Evolutionary conservation across 2,329 filamentous ascomycete genomes (phyloP).

Genomic region (Paracoccidioides brasiliensis): DNA sequence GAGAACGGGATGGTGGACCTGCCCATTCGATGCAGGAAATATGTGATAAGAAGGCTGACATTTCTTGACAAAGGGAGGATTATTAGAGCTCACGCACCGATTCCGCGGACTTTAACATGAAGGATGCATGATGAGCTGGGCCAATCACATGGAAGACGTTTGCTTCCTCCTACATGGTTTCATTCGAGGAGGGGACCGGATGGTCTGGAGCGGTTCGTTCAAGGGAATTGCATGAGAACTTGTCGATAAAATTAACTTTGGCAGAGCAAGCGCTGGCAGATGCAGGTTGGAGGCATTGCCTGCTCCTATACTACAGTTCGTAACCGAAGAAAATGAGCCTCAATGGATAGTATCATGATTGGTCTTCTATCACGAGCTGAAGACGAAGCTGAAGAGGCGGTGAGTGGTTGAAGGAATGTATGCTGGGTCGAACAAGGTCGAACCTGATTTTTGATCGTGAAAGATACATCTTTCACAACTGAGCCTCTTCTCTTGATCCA

Average conservation of each 20-base stretch:
- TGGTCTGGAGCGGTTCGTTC: not conserved
- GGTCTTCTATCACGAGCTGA: too few relatives aligned
- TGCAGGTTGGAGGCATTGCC: not conserved
- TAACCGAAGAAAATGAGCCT: too few relatives aligned
- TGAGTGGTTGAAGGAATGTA: too few relatives aligned
- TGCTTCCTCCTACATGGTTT: not conserved
- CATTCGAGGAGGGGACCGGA: not conserved
- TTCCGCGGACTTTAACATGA: not conserved
- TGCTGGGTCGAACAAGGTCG: too few relatives aligned
- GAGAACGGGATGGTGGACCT: not conserved
- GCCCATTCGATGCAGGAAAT: too few relatives aligned
- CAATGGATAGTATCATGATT: too few relatives aligned
- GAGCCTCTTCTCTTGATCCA: too few relatives aligned
- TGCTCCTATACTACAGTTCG: too few relatives aligned
- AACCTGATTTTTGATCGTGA: too few relatives aligned
- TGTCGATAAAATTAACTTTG: not conserved
- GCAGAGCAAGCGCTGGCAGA: not conserved
- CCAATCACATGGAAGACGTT: not conserved
- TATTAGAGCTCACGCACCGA: not conserved
- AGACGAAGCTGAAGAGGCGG: too few relatives aligned
- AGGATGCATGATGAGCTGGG: not conserved
- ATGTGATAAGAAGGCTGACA: too few relatives aligned
- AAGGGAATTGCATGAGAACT: not conserved
- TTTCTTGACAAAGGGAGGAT: not conserved
- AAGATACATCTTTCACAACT: too few relatives aligned